A percentile compares a stretch with the other conserved stretches of the same genome.
phyloP scores from a whole-genome alignment of 2,329 filamentous ascomycete genomes.

The Aureobasidium sp. region DNA sequence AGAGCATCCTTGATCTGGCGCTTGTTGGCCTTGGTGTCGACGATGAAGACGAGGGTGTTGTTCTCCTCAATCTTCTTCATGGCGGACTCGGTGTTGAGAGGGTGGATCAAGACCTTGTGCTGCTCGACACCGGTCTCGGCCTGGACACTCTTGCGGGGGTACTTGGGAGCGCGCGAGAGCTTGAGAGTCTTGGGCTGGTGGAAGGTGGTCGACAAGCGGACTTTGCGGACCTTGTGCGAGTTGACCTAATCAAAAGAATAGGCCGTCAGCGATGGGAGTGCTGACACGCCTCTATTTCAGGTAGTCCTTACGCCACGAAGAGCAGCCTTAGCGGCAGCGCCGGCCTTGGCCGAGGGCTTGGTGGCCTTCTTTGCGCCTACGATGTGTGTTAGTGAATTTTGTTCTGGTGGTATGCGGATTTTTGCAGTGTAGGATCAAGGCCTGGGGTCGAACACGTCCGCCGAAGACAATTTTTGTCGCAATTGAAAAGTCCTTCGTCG shows the following conservation, averaged over 20 bases:
- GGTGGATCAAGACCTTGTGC: conserved; percentile 96
- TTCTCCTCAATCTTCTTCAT: conserved; percentile 99
- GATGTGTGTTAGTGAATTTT: conserved; percentile 21
- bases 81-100: conserved; percentile 98
- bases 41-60: conserved; percentile 70
- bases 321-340: conserved; percentile 88
- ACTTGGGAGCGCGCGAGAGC: conserved; percentile 86
- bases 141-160: conserved; percentile 91
- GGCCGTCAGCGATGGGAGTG: conserved; percentile 46
- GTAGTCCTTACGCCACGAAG: conserved; percentile 78
- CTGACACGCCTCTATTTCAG: conserved; percentile 41
- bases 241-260: conserved; percentile 51
- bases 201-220: conserved; percentile 89
- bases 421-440: conserved; percentile 5
- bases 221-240: conserved; percentile 85
- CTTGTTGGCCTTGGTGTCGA: conserved; percentile 82
- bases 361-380: conserved; percentile 26
- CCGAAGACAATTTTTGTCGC: conserved; percentile 11
- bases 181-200: conserved; percentile 95
- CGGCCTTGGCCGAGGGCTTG: conserved; percentile 72
- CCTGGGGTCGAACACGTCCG: conserved; percentile 11
- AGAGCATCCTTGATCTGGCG: conserved; percentile 96
- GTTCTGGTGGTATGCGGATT: conserved; percentile 15
- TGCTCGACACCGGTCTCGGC: conserved; percentile 88
- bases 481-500: conserved; percentile 1